Base-by-base conservation (phyloP, 495 filamentous ascomycete species). In the Beverwykella pulmonaria region DNA sequence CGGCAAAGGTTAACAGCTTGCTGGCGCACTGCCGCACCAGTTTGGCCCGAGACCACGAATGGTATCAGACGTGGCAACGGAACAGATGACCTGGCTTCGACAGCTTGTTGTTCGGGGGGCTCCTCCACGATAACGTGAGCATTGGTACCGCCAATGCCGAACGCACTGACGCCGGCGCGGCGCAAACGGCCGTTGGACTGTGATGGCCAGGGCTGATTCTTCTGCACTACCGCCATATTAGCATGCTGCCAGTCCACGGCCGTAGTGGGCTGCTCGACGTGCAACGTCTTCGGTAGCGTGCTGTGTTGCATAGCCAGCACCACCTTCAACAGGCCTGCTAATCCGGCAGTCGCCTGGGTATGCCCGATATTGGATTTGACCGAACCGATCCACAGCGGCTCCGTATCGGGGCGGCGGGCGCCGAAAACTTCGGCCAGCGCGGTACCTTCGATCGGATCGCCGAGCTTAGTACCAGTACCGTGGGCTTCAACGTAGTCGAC, bases 261-360 rank as follows among this genome's bases (percentile, higher is more conserved):
- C 8, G 26, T 3, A 2, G 53, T 56, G 27, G 53, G 53, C 9
- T 39, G 7, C 10, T 36, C 29, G 8, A 17, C 25, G 22, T 56
- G 32, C 14, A 56, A 17, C 2, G 53, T 56, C 17, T 2, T 46
- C 7, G 65, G 57, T 41, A 68, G 53, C 7, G 1, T 9, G 12
- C n/a, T n/a, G 1, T 62, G 1, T 7, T 80, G 75, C 17, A 86
- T 80, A 81, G 84, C 83, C 15, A 80, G 56, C 15, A 80, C 60
- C 2, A 72, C 68, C 44, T 80, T 82, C 50, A 79, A 75, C 1
- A 82, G 56, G 7, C 74, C 72, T 7, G 76, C 75, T 12, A 81
- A 60, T 27, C 76, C 76, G 55, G 70, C 64, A 1, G 64, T 65
- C 1, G 69, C 73, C 54, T 78, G 74, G 0, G 70, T 44, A 49